Evolutionary conservation across 1,284 basidiomycete species (phyloP), one percentile per base, ranked within the genome.

Genomic region (Rhodotorula sp.): DNA sequence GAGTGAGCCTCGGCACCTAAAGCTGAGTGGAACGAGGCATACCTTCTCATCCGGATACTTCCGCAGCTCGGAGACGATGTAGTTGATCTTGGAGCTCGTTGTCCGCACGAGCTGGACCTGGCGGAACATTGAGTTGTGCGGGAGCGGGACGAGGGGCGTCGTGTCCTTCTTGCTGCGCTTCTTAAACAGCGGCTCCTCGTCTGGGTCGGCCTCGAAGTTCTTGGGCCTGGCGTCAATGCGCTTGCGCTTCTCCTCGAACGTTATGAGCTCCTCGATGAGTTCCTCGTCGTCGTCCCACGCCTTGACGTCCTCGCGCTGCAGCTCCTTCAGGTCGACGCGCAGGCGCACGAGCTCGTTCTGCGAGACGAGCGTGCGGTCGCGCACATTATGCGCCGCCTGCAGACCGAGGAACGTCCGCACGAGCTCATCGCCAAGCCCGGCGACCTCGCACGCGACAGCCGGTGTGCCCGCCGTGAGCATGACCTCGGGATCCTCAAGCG

Each of bases 271-370:
- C 61, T 77, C 75, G 25, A 60, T 19, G 7, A 77, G 66, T 19
- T 77, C 75, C 27, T 77, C 75, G 50, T 73, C 75, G 60, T 77
- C 75, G n/a, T 58, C 55, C 73, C 71, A 75, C 29, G 12, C 62
- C 27, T 62, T 65, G 36, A 68, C 60, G 44, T 72, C 72, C 3
- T 27, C 25, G 60, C 54, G 64, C 19, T 64, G 60, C 12, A 75
- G 57, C 44, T 70, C 69, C 19, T 67, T 55, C 2, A 77, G 34
- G 55, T 72, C 61, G 32, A 67, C 57, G 4, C 68, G 66, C 7
- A 77, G 53, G 12, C 67, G 66, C 29, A 75, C 69, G 37, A 77
- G 65, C 29, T 62, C 50, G n/a, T 54, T 41, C 21, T 64, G 58
- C 22, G 75, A 59, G 2, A 77, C n/a, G 37, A 77, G 50, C 1